Percentiles rank a stretch among this genome's conserved stretches.
These are phyloP conservation scores for Flueggea neowawraea DNA, from an alignment of 441 rosid genomes.

Conservation along the genomic window DNA sequence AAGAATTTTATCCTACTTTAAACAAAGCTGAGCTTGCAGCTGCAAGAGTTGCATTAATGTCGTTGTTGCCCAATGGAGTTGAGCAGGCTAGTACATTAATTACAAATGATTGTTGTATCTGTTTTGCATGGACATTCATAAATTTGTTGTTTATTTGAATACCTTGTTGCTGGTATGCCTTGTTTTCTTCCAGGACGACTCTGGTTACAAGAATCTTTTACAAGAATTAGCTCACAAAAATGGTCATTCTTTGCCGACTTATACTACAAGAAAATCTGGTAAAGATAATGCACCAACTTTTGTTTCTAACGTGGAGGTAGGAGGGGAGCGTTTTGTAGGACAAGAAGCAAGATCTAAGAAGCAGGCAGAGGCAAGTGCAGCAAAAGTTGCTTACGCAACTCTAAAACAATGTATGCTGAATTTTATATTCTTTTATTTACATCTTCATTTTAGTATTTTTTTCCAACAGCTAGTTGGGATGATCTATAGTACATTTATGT, in stretches of 20 bases:
- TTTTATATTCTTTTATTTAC: neutral
- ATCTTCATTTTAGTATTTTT: neutral
- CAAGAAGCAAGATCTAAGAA: constrained; percentile 59
- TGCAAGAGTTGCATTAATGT: constrained; percentile 60
- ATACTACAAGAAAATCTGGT: constrained; percentile 39
- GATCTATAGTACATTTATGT: too few species aligned
- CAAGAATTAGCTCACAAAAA: constrained; percentile 73
- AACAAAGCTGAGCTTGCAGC: constrained; percentile 80
- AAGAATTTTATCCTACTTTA: constrained; percentile 41
- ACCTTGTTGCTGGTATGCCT: neutral
- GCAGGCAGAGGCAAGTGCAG: constrained; percentile 75
- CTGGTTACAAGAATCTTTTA: constrained; percentile 61
- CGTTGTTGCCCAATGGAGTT: constrained; percentile 26
- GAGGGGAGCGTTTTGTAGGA: constrained; percentile 46
- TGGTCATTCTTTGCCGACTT: constrained; percentile 43
- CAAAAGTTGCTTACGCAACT: constrained; percentile 57
- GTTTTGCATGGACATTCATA: too few species aligned
- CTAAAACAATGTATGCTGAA: constrained; percentile 39
- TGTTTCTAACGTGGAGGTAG: constrained; percentile 55
- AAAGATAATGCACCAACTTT: constrained; percentile 52
- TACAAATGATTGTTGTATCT: neutral
- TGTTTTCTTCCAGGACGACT: constrained; percentile 36
- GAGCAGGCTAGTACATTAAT: constrained; percentile 46
- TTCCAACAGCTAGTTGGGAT: too few species aligned
- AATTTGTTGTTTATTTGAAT: neutral